Percentiles rank a stretch among this genome's conserved stretches.
Evolutionary conservation across 306 rosid species (phyloP).

Genomic region (Glycyrrhiza uralensis): DNA sequence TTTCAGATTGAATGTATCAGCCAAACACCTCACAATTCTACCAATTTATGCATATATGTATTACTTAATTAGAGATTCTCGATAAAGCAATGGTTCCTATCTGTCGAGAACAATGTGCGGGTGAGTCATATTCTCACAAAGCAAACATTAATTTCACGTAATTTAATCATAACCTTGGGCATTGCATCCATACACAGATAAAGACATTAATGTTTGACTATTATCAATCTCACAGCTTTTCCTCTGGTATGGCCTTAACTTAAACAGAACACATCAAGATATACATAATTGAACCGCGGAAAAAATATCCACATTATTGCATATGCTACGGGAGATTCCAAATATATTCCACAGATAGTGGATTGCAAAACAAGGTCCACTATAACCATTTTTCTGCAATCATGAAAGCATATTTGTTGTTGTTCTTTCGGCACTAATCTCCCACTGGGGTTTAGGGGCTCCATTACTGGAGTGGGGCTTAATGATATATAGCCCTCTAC

Average conservation of each 20-base stretch:
- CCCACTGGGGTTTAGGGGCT: neutral
- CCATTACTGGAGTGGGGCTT: neutral
- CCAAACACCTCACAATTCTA: neutral
- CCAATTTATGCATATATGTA: neutral
- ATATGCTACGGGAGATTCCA: slow-evolving; percentile 5
- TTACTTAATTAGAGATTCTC: neutral
- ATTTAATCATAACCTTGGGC: neutral
- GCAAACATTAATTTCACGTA: neutral
- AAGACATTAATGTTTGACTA: neutral
- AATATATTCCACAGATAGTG: slow-evolving; percentile 30
- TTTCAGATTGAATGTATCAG: neutral
- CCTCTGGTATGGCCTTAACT: neutral
- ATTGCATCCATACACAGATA: neutral
- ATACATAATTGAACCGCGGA: neutral
- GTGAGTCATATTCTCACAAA: slow-evolving; percentile 11
- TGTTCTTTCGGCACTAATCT: neutral
- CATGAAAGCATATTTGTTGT: slow-evolving; percentile 1
- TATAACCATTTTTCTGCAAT: neutral
- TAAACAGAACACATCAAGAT: neutral
- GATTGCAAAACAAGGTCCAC: slow-evolving; percentile 30
- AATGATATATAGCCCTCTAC: neutral
- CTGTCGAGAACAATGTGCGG: neutral
- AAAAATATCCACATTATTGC: neutral
- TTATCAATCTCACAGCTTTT: neutral
- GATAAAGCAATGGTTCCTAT: neutral